These are phyloP conservation scores for Coniochaeta sp. DNA, from an alignment of 2,329 filamentous ascomycete species.

Conservation along the genomic window DNA sequence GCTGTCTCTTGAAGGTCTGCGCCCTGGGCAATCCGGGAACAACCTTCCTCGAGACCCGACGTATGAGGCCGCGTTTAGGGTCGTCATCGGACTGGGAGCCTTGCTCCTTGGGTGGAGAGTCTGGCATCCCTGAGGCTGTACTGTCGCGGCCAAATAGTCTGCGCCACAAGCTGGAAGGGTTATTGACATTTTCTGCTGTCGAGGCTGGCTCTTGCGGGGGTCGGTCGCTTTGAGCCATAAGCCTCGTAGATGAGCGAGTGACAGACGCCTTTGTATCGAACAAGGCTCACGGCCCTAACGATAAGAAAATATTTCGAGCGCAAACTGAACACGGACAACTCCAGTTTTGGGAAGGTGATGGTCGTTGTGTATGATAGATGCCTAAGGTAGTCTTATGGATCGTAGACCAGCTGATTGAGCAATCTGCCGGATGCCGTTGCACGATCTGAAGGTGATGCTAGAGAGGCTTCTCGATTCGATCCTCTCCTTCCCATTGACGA, in stretches of 20 bases:
- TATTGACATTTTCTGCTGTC: slow-evolving; percentile 9
- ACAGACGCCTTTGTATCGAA: neutral
- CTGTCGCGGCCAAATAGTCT: slow-evolving; percentile 15
- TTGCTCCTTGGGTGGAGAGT: slow-evolving; percentile 7
- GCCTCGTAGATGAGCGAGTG: slow-evolving; percentile 2
- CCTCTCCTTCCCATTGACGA: neutral
- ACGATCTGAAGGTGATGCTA: neutral
- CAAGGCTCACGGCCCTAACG: neutral
- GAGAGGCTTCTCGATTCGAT: neutral
- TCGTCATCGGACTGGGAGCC: slow-evolving; percentile 19
- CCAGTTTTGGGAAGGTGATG: neutral
- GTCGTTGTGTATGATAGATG: neutral
- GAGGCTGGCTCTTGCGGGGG: slow-evolving; percentile 10
- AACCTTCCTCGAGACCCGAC: slow-evolving; percentile 50
- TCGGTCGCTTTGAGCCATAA: slow-evolving; percentile 19
- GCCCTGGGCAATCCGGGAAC: slow-evolving; percentile 70
- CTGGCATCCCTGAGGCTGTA: slow-evolving; percentile 8
- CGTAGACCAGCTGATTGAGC: neutral
- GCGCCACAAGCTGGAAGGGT: slow-evolving; percentile 17
- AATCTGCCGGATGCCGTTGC: neutral
- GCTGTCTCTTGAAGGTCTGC: slow-evolving; percentile 74
- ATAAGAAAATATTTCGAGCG: neutral
- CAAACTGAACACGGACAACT: neutral
- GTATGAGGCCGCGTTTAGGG: slow-evolving; percentile 26
- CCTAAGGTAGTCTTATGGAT: neutral